These are phyloP conservation scores for Dendrobium chrysotoxum DNA, from an alignment of 106 monocot species.

Conservation along the genomic window DNA sequence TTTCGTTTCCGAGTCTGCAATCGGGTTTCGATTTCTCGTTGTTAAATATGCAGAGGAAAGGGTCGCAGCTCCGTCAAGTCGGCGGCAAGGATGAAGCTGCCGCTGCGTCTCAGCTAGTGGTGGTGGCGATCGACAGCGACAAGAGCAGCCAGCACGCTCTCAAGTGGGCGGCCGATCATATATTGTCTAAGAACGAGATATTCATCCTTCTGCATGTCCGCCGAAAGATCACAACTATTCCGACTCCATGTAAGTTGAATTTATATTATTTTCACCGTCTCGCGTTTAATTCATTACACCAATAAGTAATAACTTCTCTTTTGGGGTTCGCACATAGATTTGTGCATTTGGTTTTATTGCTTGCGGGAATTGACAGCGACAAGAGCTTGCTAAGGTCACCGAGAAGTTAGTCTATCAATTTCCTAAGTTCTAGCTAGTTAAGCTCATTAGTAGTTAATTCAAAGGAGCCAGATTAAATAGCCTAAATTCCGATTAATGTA, in stretches of 20 bases:
- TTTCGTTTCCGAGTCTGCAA: neutral
- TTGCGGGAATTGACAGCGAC: too few species aligned
- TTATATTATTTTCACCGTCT: neutral
- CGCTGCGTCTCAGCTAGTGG: slow-evolving; percentile 22
- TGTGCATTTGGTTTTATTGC: too few species aligned
- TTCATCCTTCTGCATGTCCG: slow-evolving; percentile 60
- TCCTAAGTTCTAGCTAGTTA: too few species aligned
- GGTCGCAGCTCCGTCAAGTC: neutral
- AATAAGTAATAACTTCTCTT: too few species aligned
- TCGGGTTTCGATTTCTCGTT: neutral
- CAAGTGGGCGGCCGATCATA: slow-evolving; percentile 64
- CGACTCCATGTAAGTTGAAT: slow-evolving; percentile 10
- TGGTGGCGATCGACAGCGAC: slow-evolving; percentile 45
- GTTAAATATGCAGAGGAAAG: neutral
- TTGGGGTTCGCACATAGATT: too few species aligned
- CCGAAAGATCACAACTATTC: slow-evolving; percentile 28
- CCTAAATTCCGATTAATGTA: too few species aligned
- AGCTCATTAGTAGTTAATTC: too few species aligned
- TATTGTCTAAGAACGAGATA: slow-evolving; percentile 25
- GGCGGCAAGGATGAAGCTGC: neutral
- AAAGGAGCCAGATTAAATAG: too few species aligned
- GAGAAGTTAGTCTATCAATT: too few species aligned
- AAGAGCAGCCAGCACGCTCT: slow-evolving; percentile 72
- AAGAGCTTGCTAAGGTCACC: too few species aligned
- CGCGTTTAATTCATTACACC: neutral